Evolutionary conservation across 2,329 filamentous ascomycete genomes (phyloP).

Genomic region (Hymenoscyphus linearis): DNA sequence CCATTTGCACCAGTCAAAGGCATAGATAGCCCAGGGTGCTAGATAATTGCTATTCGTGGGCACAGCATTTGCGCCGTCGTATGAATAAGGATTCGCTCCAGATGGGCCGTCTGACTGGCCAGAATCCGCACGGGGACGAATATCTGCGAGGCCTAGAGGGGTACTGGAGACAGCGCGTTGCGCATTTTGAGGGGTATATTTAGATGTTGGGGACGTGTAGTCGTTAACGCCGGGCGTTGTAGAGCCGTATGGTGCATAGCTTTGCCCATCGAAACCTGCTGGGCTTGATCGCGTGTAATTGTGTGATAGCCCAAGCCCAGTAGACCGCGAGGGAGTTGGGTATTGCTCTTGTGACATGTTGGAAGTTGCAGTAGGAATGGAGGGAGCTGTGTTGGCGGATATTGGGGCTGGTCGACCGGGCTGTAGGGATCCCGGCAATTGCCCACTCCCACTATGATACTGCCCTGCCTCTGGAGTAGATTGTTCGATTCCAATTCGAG

Average conservation of each 20-base stretch:
- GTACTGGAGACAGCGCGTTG: conserved; percentile 71
- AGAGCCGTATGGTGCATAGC: conserved; percentile 53
- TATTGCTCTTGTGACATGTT: conserved; percentile 51
- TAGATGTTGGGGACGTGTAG: conserved; percentile 54
- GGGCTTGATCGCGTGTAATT: conserved; percentile 83
- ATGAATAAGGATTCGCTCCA: conserved; percentile 51
- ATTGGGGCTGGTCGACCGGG: conserved; percentile 49
- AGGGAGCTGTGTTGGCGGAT: conserved; percentile 51
- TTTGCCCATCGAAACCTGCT: conserved; percentile 48
- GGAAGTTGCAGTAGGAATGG: conserved; percentile 51
- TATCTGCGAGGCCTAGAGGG: conserved; percentile 85
- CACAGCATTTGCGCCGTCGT: conserved; percentile 61
- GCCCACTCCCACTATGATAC: conserved; percentile 37
- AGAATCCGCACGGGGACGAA: conserved; percentile 80
- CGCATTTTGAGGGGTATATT: conserved; percentile 51
- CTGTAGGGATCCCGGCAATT: conserved; percentile 57
- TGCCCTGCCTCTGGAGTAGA: conserved; percentile 43
- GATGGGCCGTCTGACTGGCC: conserved; percentile 67
- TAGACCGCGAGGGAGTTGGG: conserved; percentile 59
- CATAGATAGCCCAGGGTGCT: conserved; percentile 92
- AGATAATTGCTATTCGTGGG: conserved; percentile 84
- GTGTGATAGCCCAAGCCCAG: conserved; percentile 61
- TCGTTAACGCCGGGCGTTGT: conserved; percentile 58
- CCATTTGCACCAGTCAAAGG: conserved; percentile 99
- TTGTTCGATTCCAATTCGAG: conserved; percentile 56